phyloP scores from a whole-genome alignment of 805 yeast species.

The Yamadazyma tumulicola region DNA sequence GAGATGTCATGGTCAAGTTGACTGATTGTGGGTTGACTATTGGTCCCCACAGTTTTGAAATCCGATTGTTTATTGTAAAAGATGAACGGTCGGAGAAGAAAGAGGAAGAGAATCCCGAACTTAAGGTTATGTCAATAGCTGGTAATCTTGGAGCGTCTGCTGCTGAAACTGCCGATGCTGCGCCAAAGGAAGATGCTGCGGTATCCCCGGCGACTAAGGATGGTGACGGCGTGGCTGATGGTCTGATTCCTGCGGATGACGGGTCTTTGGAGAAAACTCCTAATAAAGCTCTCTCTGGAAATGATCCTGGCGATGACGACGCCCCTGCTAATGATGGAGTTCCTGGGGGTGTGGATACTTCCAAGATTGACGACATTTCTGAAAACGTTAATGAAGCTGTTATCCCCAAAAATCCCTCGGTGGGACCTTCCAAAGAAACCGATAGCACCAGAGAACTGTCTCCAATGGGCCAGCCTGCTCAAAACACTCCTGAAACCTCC shows the following conservation, averaged over 20 bases:
- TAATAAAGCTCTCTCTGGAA: background rate
- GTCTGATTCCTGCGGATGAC: too few relatives aligned
- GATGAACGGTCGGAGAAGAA: constrained; percentile 55
- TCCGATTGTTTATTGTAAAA: constrained; percentile 76
- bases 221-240: too few relatives aligned
- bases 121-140: background rate
- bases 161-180: background rate
- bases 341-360: background rate
- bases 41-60: constrained; percentile 83
- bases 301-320: background rate
- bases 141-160: background rate
- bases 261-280: background rate
- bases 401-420: background rate
- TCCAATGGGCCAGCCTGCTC: background rate
- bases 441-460: background rate
- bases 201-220: background rate
- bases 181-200: background rate
- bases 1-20: constrained; percentile 86
- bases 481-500: background rate
- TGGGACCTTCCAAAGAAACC: background rate
- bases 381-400: too few relatives aligned
- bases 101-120: background rate
- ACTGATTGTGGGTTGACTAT: constrained; percentile 68
- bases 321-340: background rate
- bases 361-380: too few relatives aligned